Evolutionary conservation across 495 filamentous ascomycete species (phyloP), one percentile per base, ranked within the genome.

Genomic region (Talaromyces liani): DNA sequence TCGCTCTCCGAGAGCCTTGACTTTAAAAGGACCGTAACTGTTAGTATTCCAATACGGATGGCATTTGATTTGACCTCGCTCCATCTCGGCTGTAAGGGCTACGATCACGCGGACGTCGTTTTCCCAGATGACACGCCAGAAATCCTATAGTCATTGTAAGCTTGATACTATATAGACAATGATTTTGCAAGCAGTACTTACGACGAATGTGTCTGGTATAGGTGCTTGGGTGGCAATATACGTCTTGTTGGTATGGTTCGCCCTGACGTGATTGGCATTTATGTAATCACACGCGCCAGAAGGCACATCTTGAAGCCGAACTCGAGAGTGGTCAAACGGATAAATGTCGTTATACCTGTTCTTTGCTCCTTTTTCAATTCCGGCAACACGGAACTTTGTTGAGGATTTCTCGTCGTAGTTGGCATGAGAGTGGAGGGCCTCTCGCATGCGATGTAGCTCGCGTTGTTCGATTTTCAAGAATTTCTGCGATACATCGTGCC

Each of bases 341-440:
- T 95, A 90, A 47, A 98, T 98, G 68, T 97, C 94, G 73, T 97
- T 98, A 73, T 98, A 98, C 20, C 94, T 82, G 69, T 98, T 98
- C 75, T 98, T 98, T 2, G 81, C 84, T 33, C 94, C 94, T 69
- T 97, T 92, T 70, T 98, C 94, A 61, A 98, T 90, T 4, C 94
- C 94, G 2, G 92, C 94, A 60, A 98, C 84, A 65, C 74, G 84
- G 62, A 81, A 80, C 64, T 69, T 77, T 41, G 68, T 61, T 9
- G 77, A 62, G 8, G 66, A 58, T 39, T 72, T 72, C 39, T 81
- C 79, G 33, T 82, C 81, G 62, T 83, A 84, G 31, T 78, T 73
- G 20, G 85, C 83, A 39, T 85, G 79, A 22, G 81, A 80, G 4
- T 90, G 86, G 61, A 97, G 84, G 0, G 95, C 94, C 63, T 93